Evolutionary conservation across 768 basidiomycete genomes (phyloP).

Genomic region (Tulasnella sp.): DNA sequence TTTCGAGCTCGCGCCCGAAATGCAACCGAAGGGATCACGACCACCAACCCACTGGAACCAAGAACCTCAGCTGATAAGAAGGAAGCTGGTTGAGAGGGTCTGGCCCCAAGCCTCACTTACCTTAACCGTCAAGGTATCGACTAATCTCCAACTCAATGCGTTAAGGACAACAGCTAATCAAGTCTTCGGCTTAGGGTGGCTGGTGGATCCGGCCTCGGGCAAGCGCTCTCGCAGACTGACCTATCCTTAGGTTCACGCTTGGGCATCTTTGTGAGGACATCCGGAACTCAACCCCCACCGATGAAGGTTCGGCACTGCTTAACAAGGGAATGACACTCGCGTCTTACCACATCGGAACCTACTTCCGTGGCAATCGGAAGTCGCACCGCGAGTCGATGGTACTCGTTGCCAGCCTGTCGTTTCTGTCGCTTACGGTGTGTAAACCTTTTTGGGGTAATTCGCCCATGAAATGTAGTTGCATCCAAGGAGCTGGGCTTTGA

Average conservation of each 20-base stretch:
- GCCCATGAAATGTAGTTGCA: too few relatives aligned
- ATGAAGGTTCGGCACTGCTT: background rate
- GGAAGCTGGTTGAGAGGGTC: constrained; percentile 29
- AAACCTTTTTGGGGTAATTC: too few relatives aligned
- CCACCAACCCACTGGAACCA: constrained; percentile 49
- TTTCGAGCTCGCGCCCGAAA: constrained; percentile 63
- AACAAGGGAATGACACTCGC: background rate
- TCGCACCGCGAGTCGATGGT: background rate
- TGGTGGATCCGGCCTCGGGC: too few relatives aligned
- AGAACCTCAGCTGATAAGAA: constrained; percentile 21
- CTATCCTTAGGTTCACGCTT: too few relatives aligned
- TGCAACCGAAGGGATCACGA: constrained; percentile 62
- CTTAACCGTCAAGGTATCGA: constrained; percentile 27
- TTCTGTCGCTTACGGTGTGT: too few relatives aligned
- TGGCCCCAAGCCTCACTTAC: constrained; percentile 34
- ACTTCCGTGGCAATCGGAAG: background rate
- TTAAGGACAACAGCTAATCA: too few relatives aligned
- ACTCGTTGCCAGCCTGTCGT: background rate
- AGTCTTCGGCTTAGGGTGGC: too few relatives aligned
- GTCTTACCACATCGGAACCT: background rate
- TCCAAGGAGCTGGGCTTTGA: too few relatives aligned
- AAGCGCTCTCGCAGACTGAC: too few relatives aligned
- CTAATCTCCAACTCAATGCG: too few relatives aligned
- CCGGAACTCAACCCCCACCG: background rate
- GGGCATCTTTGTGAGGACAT: too few relatives aligned